These are phyloP conservation scores for Lactarius tabidus DNA, from an alignment of 768 basidiomycete species.

Conservation along the genomic window DNA sequence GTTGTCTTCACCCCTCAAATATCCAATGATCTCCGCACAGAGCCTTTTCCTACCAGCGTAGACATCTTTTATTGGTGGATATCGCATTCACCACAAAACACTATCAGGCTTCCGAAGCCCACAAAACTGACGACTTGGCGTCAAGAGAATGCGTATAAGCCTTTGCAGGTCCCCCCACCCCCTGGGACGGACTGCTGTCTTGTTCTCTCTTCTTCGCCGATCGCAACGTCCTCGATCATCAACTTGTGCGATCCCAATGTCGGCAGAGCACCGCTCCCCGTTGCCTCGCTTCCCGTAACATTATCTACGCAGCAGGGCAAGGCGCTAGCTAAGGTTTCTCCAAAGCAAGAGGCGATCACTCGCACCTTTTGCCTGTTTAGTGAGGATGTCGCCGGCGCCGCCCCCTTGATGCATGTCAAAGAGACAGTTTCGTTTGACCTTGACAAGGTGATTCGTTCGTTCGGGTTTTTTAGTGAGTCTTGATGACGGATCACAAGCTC, in stretches of 20 bases:
- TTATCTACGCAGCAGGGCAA: constrained; percentile 33
- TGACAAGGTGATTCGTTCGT: constrained; percentile 65
- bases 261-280: constrained; percentile 52
- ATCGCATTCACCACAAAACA: constrained; percentile 21
- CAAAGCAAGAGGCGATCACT: constrained; percentile 68
- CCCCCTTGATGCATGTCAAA: constrained; percentile 44
- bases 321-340: constrained; percentile 8
- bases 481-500: constrained; percentile 10
- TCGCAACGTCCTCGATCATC: constrained; percentile 34
- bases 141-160: constrained; percentile 65
- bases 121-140: constrained; percentile 75
- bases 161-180: constrained; percentile 63
- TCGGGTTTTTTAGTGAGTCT: neutral
- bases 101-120: constrained; percentile 37
- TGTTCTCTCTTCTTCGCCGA: constrained; percentile 44
- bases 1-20: constrained; percentile 78
- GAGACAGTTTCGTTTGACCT: constrained; percentile 90
- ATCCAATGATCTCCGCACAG: constrained; percentile 86
- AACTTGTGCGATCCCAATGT: constrained; percentile 41
- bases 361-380: constrained; percentile 44
- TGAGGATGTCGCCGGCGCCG: constrained; percentile 14
- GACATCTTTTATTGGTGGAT: constrained; percentile 75
- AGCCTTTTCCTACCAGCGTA: constrained; percentile 47
- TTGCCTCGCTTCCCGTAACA: constrained; percentile 64
- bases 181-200: constrained; percentile 53